Percentiles rank a stretch among this genome's conserved stretches.
These are phyloP conservation scores for Haplosporangium sp. DNA, from an alignment of 371 early-diverging fungal species.

Conservation along the genomic window DNA sequence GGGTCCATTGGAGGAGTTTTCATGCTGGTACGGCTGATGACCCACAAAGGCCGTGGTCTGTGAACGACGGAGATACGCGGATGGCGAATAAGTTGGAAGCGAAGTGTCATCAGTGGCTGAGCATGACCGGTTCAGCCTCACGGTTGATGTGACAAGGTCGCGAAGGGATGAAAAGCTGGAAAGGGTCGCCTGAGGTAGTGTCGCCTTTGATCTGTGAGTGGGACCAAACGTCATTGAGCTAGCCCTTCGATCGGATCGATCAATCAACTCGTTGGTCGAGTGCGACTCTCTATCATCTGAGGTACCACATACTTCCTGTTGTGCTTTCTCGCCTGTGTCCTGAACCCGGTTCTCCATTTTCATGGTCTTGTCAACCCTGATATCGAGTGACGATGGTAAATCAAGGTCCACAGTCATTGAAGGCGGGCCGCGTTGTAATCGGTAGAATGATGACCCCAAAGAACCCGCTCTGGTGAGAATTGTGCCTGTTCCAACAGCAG, in stretches of 20 bases:
- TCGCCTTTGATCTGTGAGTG: neutral
- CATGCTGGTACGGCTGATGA: neutral
- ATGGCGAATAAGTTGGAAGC: slow-evolving; percentile 7
- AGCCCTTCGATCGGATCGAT: slow-evolving; percentile 3
- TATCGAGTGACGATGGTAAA: neutral
- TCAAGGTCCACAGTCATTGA: slow-evolving; percentile 2
- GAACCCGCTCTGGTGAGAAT: slow-evolving; percentile 6
- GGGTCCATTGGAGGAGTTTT: neutral
- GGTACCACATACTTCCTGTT: slow-evolving; percentile 1
- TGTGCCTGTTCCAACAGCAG: neutral
- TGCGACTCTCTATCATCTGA: neutral
- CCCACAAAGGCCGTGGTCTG: slow-evolving; percentile 19
- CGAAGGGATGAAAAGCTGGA: slow-evolving; percentile 20
- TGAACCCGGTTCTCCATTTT: too few relatives aligned
- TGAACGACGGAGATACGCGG: slow-evolving; percentile 18
- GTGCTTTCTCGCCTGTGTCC: neutral
- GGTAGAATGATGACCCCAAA: slow-evolving; percentile 17
- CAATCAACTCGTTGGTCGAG: neutral
- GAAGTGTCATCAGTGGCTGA: slow-evolving; percentile 4
- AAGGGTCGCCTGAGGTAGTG: slow-evolving; percentile 3
- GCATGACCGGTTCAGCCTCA: slow-evolving; percentile 11
- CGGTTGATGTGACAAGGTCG: slow-evolving; percentile 11
- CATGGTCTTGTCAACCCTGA: too few relatives aligned
- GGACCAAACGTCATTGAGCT: slow-evolving; percentile 25
- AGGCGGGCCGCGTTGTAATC: slow-evolving; percentile 10